These are phyloP conservation scores for Rhodotorula sp. DNA, from an alignment of 1,284 basidiomycete species.

Conservation along the genomic window DNA sequence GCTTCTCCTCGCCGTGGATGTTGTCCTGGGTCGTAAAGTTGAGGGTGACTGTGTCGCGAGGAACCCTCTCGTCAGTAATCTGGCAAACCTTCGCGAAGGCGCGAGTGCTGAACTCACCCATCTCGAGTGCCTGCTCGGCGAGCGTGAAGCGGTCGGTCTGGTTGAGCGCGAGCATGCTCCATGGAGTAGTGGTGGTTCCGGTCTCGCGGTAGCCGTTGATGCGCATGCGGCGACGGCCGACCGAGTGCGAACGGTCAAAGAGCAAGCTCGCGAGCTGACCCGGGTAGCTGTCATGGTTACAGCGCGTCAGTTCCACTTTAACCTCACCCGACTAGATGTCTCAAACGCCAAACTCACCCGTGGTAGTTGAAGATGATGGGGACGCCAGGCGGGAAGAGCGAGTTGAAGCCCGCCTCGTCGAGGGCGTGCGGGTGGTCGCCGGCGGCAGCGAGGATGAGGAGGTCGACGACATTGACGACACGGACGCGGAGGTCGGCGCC, in stretches of 20 bases:
- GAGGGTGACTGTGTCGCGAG: constrained; percentile 17
- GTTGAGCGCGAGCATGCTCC: constrained; percentile 54
- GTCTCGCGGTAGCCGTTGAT: constrained; percentile 53
- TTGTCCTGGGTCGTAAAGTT: constrained; percentile 30
- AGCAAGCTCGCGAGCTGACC: constrained; percentile 45
- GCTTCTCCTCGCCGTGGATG: constrained; percentile 33
- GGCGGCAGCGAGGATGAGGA: constrained; percentile 69
- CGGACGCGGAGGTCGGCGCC: constrained; percentile 46
- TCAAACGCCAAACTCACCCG: constrained; percentile 51
- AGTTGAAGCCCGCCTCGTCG: constrained; percentile 58
- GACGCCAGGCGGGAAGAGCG: constrained; percentile 46
- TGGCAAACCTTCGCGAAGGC: too few relatives aligned
- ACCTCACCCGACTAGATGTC: not conserved
- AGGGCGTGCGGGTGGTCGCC: constrained; percentile 76
- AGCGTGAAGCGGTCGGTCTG: constrained; percentile 53
- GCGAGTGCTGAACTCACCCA: constrained; percentile 20
- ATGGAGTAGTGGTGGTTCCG: constrained; percentile 55
- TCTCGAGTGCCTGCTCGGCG: constrained; percentile 51
- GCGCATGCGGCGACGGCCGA: constrained; percentile 51
- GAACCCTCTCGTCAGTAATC: not conserved
- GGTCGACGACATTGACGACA: constrained; percentile 55
- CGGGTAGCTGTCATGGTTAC: constrained; percentile 20
- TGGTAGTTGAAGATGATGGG: constrained; percentile 72
- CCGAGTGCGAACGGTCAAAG: constrained; percentile 49
- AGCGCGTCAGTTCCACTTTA: not conserved